Evolutionary conservation across 2,329 filamentous ascomycete genomes (phyloP), one percentile per base, ranked within the genome.

Genomic region (Alternaria gaisen): DNA sequence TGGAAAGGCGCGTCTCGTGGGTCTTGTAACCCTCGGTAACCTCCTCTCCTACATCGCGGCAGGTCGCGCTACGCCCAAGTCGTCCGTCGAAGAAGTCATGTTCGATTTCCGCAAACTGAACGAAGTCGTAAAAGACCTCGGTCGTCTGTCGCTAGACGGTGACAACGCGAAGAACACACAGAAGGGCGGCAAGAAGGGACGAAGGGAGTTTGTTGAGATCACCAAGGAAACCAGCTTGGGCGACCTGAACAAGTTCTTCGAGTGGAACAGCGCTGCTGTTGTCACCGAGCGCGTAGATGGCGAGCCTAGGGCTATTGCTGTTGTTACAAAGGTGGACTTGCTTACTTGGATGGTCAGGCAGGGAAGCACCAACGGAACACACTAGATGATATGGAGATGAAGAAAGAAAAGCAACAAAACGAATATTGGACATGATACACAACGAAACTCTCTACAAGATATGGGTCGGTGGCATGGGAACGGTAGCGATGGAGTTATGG

Each of bases 241-340:
- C 47, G 90, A 91, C 44, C 85, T 99, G 55, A 94, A 93, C 83
- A 89, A 91, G 73, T 99, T 99, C 82, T 93, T 98, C 67, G 93
- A 98, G 82, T 98, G 95, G 93, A 98, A 99, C 81, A 95, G 91
- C 69, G 94, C 95, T 0, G 95, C 95, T 0, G 89, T 99, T 50
- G 93, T 99, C 3, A 99, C 94, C 0, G 94, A 98, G 79, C 85
- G 87, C 69, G 82, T 83, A 12, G 81, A 81, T 41, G 77, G 82
- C 12, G 86, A 86, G 46, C 77, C 88, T 68, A 96, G 92, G 83
- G 93, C 96, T 1, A 84, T 95, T 51, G 95, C 93, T 8, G 88
- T 99, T 9, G 94, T 96, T 8, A 98, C 95, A 32, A 99, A 99
- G 86, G 95, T 99, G 5, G 95, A 99, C 81, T 80, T 99, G 71